These are phyloP conservation scores for Amanita muscaria DNA, from an alignment of 768 basidiomycete genomes.

Conservation along the genomic window DNA sequence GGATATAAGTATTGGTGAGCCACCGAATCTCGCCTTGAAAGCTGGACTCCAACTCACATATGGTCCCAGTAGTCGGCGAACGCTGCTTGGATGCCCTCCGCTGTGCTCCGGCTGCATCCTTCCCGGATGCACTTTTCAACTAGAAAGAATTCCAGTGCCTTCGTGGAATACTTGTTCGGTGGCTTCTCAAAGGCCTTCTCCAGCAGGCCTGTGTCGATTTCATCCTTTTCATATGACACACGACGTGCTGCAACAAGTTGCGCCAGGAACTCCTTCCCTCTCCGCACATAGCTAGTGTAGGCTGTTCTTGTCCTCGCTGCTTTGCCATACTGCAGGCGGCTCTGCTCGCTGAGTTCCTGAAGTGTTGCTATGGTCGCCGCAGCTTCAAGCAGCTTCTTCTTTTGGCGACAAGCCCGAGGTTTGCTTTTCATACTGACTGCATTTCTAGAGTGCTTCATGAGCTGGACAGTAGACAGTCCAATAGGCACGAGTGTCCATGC, in stretches of 20 bases:
- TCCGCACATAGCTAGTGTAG: neutral
- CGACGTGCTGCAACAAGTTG: no score
- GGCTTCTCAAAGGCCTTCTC: neutral
- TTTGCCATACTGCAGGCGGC: neutral
- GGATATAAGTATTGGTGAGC: neutral
- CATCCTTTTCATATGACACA: neutral
- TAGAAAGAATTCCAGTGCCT: neutral
- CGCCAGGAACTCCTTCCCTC: neutral
- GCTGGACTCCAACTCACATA: neutral
- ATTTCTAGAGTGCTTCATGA: no score
- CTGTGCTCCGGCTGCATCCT: neutral
- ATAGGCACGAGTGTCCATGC: no score
- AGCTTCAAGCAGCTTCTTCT: no score
- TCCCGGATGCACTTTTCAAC: neutral
- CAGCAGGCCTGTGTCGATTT: neutral
- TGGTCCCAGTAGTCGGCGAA: neutral
- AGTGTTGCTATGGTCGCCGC: slow-evolving; percentile 4
- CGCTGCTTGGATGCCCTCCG: neutral
- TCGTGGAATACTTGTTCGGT: neutral
- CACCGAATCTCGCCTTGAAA: no score
- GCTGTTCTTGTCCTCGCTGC: neutral
- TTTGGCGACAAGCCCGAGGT: no score
- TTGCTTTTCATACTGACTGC: no score
- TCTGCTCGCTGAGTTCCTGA: slow-evolving; percentile 9
- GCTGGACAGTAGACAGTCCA: no score